phyloP scores from a whole-genome alignment of 768 basidiomycete genomes.

The Chalciporus sphaerocephalus region DNA sequence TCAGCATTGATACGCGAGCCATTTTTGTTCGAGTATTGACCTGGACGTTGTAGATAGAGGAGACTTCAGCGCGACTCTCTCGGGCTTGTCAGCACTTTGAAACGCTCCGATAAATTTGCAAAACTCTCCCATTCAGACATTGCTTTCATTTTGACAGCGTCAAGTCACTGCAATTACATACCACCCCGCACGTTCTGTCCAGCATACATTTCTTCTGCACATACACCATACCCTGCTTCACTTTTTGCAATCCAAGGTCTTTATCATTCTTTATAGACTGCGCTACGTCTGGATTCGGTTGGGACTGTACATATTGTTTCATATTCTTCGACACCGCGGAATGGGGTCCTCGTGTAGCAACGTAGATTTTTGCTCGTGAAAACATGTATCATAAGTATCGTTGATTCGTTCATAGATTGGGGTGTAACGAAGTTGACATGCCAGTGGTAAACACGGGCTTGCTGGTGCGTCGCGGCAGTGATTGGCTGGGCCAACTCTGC shows the following conservation, averaged over 20 bases:
- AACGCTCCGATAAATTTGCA: neutral
- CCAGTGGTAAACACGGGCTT: no score
- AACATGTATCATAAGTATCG: no score
- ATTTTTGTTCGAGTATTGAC: neutral
- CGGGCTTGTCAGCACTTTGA: constrained; percentile 15
- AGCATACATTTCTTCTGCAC: neutral
- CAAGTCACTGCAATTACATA: no score
- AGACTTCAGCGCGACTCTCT: constrained; percentile 23
- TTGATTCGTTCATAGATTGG: no score
- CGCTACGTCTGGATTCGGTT: neutral
- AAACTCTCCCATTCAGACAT: neutral
- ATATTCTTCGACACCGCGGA: neutral
- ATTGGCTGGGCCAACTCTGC: neutral
- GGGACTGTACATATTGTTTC: neutral
- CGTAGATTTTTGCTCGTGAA: no score
- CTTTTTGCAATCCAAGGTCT: neutral
- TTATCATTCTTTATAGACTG: neutral
- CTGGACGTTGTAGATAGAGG: constrained; percentile 7
- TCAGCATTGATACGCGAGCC: neutral
- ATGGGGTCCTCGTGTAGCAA: no score
- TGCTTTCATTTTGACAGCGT: neutral
- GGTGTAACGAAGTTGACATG: no score
- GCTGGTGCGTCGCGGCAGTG: no score
- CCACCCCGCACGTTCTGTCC: no score
- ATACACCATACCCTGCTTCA: neutral